Conservation (phyloP, 495 filamentous ascomycete genomes). For the Penicillium mononematosum region DNA sequence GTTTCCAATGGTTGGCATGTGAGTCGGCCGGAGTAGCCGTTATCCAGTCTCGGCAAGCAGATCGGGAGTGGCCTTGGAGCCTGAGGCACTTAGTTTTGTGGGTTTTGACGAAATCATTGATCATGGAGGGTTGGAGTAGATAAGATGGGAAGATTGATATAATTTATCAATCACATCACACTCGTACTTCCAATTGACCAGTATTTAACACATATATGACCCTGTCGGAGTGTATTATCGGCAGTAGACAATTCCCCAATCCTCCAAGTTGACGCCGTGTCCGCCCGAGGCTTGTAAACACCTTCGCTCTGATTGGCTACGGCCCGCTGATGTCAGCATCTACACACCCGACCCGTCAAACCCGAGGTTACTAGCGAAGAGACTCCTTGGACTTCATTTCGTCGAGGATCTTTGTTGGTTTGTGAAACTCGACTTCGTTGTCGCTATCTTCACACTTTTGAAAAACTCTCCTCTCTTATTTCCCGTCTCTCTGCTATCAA, state of each 20-base stretch:
- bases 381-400: conserved; percentile 38
- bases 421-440: conserved; percentile 10
- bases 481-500: conserved; percentile 5
- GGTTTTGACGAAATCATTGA: conserved; percentile 8
- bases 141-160: neutral
- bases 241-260: conserved; percentile 17
- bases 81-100: conserved; percentile 11
- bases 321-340: conserved; percentile 34
- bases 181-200: neutral
- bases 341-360: conserved; percentile 32
- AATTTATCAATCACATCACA: neutral
- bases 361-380: conserved; percentile 44
- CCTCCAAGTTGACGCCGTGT: conserved; percentile 36
- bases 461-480: conserved; percentile 19
- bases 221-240: neutral
- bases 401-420: conserved; percentile 16
- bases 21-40: conserved; percentile 13
- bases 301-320: conserved; percentile 37
- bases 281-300: conserved; percentile 52
- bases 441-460: conserved; percentile 17
- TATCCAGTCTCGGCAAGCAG: conserved; percentile 15
- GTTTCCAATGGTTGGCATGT: conserved; percentile 13
- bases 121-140: neutral
- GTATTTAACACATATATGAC: neutral
- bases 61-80: conserved; percentile 19